phyloP scores from a whole-genome alignment of 179 eudicot species.

The Silene coronaria region DNA sequence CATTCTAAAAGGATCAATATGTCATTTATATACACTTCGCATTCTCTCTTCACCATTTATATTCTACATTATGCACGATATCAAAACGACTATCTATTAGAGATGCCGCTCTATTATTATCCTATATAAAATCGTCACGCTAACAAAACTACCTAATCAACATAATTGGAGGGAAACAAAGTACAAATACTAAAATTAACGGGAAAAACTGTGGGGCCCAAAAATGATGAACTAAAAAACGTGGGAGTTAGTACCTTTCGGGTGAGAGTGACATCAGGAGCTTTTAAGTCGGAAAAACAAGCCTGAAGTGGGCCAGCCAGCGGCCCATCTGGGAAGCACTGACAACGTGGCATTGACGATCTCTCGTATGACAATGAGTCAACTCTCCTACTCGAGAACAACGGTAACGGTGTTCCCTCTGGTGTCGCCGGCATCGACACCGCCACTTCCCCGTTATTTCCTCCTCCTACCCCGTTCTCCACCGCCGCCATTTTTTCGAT shows the following conservation, averaged over 20 bases:
- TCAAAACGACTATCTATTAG: too few relatives aligned
- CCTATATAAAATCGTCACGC: too few relatives aligned
- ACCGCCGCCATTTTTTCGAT: background rate
- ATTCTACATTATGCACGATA: too few relatives aligned
- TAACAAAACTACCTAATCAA: too few relatives aligned
- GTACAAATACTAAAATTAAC: background rate
- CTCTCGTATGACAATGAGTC: constrained; percentile 33
- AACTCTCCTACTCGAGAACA: constrained; percentile 24
- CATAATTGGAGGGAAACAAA: background rate
- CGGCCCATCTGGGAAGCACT: constrained; percentile 28
- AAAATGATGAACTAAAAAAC: background rate
- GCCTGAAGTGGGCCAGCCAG: constrained; percentile 27
- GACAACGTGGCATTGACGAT: constrained; percentile 36
- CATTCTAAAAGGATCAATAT: too few relatives aligned
- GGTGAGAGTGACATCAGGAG: constrained; percentile 39
- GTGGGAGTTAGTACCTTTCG: constrained; percentile 27
- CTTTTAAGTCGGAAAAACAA: constrained; percentile 30
- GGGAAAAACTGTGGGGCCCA: background rate
- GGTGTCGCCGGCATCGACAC: constrained; percentile 31
- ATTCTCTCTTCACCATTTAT: too few relatives aligned
- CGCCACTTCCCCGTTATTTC: constrained; percentile 9
- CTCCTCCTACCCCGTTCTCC: background rate
- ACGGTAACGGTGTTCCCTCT: constrained; percentile 35
- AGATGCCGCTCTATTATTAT: too few relatives aligned
- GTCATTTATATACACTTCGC: too few relatives aligned